phyloP scores from a whole-genome alignment of 805 yeast species.

The Lipomyces orientalis region DNA sequence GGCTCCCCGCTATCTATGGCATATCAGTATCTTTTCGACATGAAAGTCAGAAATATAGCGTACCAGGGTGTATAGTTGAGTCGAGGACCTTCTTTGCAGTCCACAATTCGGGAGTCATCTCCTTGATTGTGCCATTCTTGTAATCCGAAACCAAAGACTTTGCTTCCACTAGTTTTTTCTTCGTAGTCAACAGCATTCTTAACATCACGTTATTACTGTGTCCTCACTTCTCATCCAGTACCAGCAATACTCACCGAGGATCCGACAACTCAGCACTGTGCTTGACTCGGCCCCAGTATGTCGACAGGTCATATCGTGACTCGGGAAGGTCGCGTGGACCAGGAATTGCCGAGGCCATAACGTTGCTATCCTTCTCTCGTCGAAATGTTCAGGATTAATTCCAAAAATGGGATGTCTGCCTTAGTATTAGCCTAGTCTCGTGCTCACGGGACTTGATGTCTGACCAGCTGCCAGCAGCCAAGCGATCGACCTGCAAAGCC shows the following conservation, averaged over 20 bases:
- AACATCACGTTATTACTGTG: neutral
- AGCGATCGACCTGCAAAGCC: neutral
- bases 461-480: neutral
- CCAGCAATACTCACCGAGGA: constrained; percentile 55
- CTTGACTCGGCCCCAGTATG: constrained; percentile 92
- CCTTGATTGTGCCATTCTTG: constrained; percentile 66
- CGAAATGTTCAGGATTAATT: neutral
- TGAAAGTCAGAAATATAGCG: neutral
- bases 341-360: constrained; percentile 89
- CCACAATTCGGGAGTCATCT: constrained; percentile 86
- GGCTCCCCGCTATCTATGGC: constrained; percentile 83
- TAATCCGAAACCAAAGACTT: constrained; percentile 70
- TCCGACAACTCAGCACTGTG: constrained; percentile 94
- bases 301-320: constrained; percentile 75
- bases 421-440: neutral
- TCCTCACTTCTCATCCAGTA: neutral
- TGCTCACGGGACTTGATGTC: too few species aligned
- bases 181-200: constrained; percentile 76
- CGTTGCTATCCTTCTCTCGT: neutral
- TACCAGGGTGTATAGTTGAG: constrained; percentile 84
- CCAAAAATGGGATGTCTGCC: neutral
- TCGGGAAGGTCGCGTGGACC: constrained; percentile 82
- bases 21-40: neutral
- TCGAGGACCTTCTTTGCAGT: constrained; percentile 83
- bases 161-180: constrained; percentile 66